Evolutionary conservation across 441 rosid genomes (phyloP), one percentile per base, ranked within the genome.

Genomic region (Populus tomentosa): DNA sequence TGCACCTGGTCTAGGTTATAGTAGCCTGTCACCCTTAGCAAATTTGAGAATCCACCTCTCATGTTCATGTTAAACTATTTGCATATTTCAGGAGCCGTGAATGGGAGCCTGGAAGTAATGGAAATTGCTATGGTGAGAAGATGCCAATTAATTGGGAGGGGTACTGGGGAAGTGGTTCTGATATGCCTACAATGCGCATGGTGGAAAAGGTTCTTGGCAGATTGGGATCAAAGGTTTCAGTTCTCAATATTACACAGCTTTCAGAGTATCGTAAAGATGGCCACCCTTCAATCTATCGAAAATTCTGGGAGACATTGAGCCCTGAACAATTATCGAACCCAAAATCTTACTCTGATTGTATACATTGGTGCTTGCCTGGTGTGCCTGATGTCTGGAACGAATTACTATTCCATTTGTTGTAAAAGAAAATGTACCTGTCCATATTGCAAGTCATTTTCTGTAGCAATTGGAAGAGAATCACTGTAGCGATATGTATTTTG

Each of bases 331-430:
- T 91, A 77, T 75, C 86, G 6, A 87, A 92, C 18, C 99, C 99
- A 0, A 65, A 87, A 0, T 82, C 86, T 53, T 94, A 88, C 87
- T 94, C 99, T 2, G 99, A 95, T 77, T 95, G 98, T 87, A 94
- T 84, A 70, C 99, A 95, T 64, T 92, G 98, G 98, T 95, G 98
- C 85, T 86, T 95, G 66, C 98, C 98, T 2, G 98, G 98, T 6
- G 90, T 95, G 40, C 99, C 97, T 61, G 99, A 95, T 87, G 88
- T 89, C 28, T 94, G 99, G 98, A 94, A 94, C 75, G 92, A 94
- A 83, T 83, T 96, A 18, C 82, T 96, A 65, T 94, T 89, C 83
- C 96, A 92, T 83, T 82, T 82, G 74, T 87, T 96, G 89, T 90
- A 76, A 81, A 79, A 14, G 61, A 33, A 68, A 56, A 46, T 40